Conservation (phyloP, 2,329 filamentous ascomycete species). For the Polychaeton citri region DNA sequence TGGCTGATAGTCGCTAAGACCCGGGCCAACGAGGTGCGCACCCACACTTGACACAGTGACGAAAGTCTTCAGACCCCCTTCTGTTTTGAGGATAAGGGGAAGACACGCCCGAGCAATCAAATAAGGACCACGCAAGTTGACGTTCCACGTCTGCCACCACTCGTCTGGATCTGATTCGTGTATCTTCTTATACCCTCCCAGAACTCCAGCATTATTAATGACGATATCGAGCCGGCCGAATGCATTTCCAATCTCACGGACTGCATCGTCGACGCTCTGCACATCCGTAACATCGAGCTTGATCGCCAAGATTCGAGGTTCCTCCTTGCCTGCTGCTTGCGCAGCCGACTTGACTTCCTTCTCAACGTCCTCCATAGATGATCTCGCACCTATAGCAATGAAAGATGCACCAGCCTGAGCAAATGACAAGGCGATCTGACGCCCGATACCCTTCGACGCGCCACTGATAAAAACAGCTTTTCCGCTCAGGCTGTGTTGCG, state of each 20-base stretch:
- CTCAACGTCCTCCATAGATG: constrained; percentile 27
- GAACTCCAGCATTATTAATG: constrained; percentile 27
- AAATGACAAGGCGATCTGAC: constrained; percentile 41
- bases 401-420: constrained; percentile 39
- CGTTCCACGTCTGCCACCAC: constrained; percentile 37
- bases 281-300: constrained; percentile 30
- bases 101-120: constrained; percentile 29
- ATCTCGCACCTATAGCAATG: constrained; percentile 43
- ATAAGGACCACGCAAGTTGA: constrained; percentile 37
- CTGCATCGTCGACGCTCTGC: constrained; percentile 24
- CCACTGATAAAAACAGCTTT: constrained; percentile 41
- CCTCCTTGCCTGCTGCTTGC: constrained; percentile 24
- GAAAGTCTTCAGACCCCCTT: constrained; percentile 26
- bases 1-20: constrained; percentile 33
- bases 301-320: constrained; percentile 29
- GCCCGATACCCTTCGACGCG: constrained; percentile 25
- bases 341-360: constrained; percentile 22
- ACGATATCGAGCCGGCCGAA: constrained; percentile 30
- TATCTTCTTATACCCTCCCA: constrained; percentile 11
- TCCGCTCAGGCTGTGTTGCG: constrained; percentile 19
- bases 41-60: constrained; percentile 31
- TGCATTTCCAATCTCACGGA: constrained; percentile 15
- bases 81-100: constrained; percentile 26
- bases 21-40: constrained; percentile 19
- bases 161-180: constrained; percentile 20